phyloP scores from a whole-genome alignment of 2,329 filamentous ascomycete genomes.

The Pyrenochaeta sp. region DNA sequence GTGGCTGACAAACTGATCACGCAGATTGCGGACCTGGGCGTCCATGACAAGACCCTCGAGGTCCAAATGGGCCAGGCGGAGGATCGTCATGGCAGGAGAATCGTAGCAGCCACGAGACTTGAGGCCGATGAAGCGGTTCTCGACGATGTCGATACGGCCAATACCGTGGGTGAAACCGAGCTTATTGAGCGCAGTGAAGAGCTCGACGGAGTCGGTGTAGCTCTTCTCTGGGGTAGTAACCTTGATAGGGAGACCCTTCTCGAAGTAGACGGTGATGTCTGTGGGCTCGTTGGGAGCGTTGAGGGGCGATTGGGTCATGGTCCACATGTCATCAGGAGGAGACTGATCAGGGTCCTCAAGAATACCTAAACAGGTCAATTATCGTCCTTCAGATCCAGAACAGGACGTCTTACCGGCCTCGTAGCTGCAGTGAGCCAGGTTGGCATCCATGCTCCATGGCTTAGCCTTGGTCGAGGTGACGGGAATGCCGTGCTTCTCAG shows the following conservation, averaged over 20 bases:
- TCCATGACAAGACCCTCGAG: conserved; percentile 73
- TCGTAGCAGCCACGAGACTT: conserved; percentile 86
- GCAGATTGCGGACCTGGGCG: conserved; percentile 71
- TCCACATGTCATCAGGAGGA: conserved; percentile 83
- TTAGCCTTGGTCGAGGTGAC: conserved; percentile 76
- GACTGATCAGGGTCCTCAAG: conserved; percentile 71
- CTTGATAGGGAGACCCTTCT: conserved; percentile 77
- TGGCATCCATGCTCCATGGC: conserved; percentile 64
- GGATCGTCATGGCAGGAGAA: conserved; percentile 53
- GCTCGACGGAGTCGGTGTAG: conserved; percentile 72
- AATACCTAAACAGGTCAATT: conserved; percentile 50
- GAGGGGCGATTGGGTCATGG: conserved; percentile 71
- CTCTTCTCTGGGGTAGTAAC: conserved; percentile 65
- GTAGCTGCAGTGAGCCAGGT: conserved; percentile 79
- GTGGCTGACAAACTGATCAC: conserved; percentile 73
- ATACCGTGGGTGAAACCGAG: conserved; percentile 77
- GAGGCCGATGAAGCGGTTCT: conserved; percentile 80
- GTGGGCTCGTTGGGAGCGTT: conserved; percentile 74
- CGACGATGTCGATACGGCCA: conserved; percentile 83
- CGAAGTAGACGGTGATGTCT: conserved; percentile 75
- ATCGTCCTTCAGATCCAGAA: accelerated
- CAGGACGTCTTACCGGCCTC: conserved; percentile 67
- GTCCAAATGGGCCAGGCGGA: conserved; percentile 66
- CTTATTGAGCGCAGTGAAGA: conserved; percentile 75
- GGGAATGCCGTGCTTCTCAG: conserved; percentile 70